phyloP scores from a whole-genome alignment of 495 filamentous ascomycete species.

The Penicillium atrosanguineum region DNA sequence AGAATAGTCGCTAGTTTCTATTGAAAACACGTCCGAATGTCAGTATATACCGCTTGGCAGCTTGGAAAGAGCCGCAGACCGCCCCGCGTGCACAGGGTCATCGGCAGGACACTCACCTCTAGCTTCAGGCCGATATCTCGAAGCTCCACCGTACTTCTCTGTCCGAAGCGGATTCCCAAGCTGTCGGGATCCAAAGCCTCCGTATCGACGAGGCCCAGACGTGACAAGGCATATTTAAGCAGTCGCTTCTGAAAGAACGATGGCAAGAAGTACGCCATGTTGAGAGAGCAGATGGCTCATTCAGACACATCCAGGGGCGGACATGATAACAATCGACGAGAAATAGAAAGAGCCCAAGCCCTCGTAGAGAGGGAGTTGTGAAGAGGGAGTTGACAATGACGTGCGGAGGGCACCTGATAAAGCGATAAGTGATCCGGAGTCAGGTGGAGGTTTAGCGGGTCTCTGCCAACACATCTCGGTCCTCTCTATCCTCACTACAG shows the following conservation, averaged over 20 bases:
- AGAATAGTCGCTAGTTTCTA: constrained; percentile 75
- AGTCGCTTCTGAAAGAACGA: constrained; percentile 80
- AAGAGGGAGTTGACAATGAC: constrained; percentile 21
- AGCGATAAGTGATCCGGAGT: constrained; percentile 34
- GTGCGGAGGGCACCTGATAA: constrained; percentile 34
- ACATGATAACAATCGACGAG: constrained; percentile 20
- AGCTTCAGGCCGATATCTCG: constrained; percentile 74
- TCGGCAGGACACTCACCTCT: constrained; percentile 51
- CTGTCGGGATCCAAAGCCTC: constrained; percentile 76
- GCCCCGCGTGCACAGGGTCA: constrained; percentile 4
- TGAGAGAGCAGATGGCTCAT: constrained; percentile 34
- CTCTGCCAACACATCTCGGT: constrained; percentile 11
- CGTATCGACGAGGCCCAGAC: constrained; percentile 77
- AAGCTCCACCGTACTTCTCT: constrained; percentile 73
- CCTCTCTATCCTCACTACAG: background rate
- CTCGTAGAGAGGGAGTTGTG: constrained; percentile 9
- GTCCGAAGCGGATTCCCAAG: constrained; percentile 73
- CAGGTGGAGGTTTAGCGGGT: constrained; percentile 27
- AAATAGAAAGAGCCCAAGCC: constrained; percentile 7
- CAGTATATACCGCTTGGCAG: constrained; percentile 6
- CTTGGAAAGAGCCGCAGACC: background rate
- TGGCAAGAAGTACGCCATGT: constrained; percentile 60
- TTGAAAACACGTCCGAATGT: constrained; percentile 8
- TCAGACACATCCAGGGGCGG: constrained; percentile 30
- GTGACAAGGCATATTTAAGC: constrained; percentile 75